Evolutionary conservation across 2,329 filamentous ascomycete genomes (phyloP).

Genomic region (Paecilomyces formosus): DNA sequence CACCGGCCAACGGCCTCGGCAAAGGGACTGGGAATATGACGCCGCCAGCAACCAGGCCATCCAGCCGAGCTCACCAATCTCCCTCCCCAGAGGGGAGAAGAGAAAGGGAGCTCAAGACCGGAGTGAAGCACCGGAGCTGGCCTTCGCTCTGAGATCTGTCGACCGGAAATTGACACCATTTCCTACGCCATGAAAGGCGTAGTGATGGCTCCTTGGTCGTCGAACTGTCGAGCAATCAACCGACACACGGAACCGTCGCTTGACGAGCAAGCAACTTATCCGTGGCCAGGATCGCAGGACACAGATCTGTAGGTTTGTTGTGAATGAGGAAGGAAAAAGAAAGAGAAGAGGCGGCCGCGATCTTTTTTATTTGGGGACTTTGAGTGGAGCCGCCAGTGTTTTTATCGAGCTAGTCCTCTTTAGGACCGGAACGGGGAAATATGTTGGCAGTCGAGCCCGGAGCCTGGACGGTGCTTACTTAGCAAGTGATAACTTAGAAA

Average conservation of each 20-base stretch:
- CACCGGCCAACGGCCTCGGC: slow-evolving; percentile 83
- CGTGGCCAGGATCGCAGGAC: slow-evolving; percentile 66
- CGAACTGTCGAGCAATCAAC: slow-evolving; percentile 83
- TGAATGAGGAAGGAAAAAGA: slow-evolving; percentile 32
- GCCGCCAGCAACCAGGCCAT: slow-evolving; percentile 49
- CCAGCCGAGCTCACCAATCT: slow-evolving; percentile 59
- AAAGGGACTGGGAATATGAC: slow-evolving; percentile 87
- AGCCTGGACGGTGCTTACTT: neutral
- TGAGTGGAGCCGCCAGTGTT: slow-evolving; percentile 15
- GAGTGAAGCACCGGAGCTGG: slow-evolving; percentile 44
- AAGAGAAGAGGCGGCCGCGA: slow-evolving; percentile 14
- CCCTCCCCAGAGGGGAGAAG: slow-evolving; percentile 2
- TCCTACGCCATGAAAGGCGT: slow-evolving; percentile 14
- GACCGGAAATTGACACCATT: slow-evolving; percentile 86
- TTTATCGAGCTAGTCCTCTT: slow-evolving; percentile 14
- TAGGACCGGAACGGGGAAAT: slow-evolving; percentile 11
- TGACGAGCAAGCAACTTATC: slow-evolving; percentile 21
- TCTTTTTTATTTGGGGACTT: slow-evolving; percentile 21
- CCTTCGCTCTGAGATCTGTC: slow-evolving; percentile 84
- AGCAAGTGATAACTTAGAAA: neutral
- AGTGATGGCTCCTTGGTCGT: slow-evolving; percentile 74
- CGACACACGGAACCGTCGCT: slow-evolving; percentile 50
- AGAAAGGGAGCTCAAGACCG: slow-evolving; percentile 58
- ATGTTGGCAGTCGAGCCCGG: neutral
- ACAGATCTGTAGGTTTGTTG: slow-evolving; percentile 64